Percentiles rank a stretch among this genome's conserved stretches.
Conservation (phyloP, 140 eudicot species). For the Anethum foeniculum region DNA sequence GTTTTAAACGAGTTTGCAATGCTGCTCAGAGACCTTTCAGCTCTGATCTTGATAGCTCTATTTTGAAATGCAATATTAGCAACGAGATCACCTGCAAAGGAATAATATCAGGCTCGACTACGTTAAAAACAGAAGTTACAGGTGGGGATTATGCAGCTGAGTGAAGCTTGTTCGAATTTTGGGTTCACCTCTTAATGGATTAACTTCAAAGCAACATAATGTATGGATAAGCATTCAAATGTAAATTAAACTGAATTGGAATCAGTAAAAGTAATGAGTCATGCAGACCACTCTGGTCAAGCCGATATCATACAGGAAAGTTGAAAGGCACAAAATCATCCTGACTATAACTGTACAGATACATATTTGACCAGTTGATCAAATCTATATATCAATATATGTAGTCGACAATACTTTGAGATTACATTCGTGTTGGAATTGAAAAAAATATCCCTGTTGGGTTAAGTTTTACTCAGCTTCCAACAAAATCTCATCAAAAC, state of each 20-base stretch:
- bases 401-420: background rate
- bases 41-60: slow-evolving; percentile 59
- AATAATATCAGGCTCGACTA: slow-evolving; percentile 4
- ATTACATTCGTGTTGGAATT: background rate
- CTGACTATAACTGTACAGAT: background rate
- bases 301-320: background rate
- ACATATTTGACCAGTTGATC: background rate
- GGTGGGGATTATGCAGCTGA: background rate
- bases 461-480: background rate
- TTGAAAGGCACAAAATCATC: background rate
- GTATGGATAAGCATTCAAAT: background rate
- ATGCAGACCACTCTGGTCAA: background rate
- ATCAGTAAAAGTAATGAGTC: background rate
- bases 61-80: slow-evolving; percentile 72
- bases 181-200: background rate
- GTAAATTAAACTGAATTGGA: background rate
- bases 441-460: background rate
- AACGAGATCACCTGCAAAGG: slow-evolving; percentile 54
- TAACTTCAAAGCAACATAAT: background rate
- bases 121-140: background rate
- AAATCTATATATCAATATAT: background rate
- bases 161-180: background rate
- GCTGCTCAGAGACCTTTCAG: slow-evolving; percentile 77
- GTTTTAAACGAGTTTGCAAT: slow-evolving; percentile 78
- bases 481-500: background rate